Evolutionary conservation across 1,284 basidiomycete genomes (phyloP).

Genomic region (Gomphus bonarii): DNA sequence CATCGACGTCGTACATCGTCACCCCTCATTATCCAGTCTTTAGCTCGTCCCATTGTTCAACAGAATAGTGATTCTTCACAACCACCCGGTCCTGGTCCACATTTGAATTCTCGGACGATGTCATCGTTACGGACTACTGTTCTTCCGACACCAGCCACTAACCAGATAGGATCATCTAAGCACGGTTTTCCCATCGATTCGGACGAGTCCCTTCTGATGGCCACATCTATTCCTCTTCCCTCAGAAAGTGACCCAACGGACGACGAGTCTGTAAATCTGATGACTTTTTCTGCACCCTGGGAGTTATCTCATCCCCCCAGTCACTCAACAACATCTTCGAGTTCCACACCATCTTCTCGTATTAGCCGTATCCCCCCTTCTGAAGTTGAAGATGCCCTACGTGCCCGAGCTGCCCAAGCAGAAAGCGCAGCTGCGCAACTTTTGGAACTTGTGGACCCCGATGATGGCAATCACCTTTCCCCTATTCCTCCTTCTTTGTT

Average conservation of each 20-base stretch:
- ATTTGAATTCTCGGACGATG: constrained; percentile 6
- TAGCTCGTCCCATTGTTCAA: not conserved
- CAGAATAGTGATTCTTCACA: not conserved
- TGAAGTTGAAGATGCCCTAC: constrained; percentile 72
- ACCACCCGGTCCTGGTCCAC: not conserved
- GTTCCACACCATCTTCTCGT: constrained; percentile 25
- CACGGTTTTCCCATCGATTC: constrained; percentile 11
- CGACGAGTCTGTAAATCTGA: constrained; percentile 45
- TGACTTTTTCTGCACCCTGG: constrained; percentile 64
- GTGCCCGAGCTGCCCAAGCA: constrained; percentile 79
- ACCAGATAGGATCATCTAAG: not conserved
- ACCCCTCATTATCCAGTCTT: not conserved
- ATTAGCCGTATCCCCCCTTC: constrained; percentile 30
- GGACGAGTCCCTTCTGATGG: constrained; percentile 59
- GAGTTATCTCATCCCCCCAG: constrained; percentile 39
- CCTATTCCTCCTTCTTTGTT: constrained; percentile 46
- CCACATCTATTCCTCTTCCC: constrained; percentile 60
- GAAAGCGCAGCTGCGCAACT: constrained; percentile 78
- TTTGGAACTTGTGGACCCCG: constrained; percentile 68
- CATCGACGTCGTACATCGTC: constrained; percentile 17
- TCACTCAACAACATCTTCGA: constrained; percentile 6
- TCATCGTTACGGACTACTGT: constrained; percentile 9
- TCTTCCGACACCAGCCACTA: not conserved
- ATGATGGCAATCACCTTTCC: constrained; percentile 41
- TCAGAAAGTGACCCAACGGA: constrained; percentile 62